Percentiles rank a stretch among this genome's conserved stretches.
Evolutionary conservation across 2,329 filamentous ascomycete species (phyloP).

Genomic region (Nigrograna mackinnonii): DNA sequence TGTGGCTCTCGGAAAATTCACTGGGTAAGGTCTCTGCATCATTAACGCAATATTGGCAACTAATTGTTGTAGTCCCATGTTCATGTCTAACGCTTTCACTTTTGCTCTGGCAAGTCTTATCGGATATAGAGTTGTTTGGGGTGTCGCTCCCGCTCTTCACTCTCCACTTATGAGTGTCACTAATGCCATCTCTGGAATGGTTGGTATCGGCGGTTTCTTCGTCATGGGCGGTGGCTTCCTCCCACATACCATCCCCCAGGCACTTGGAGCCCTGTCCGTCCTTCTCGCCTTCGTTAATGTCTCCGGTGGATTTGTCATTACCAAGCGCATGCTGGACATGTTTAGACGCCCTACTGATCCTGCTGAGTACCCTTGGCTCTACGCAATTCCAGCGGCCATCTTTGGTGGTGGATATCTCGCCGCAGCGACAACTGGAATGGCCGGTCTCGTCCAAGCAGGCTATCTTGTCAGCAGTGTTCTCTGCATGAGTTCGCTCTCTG

Average conservation of each 20-base stretch:
- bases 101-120: conserved; percentile 84
- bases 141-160: conserved; percentile 79
- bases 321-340: conserved; percentile 84
- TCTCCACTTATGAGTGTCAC: conserved; percentile 92
- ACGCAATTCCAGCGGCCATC: conserved; percentile 73
- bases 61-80: conserved; percentile 58
- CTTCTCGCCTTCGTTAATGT: conserved; percentile 87
- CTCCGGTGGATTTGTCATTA: conserved; percentile 86
- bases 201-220: conserved; percentile 85
- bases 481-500: conserved; percentile 79
- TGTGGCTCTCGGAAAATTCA: conserved; percentile 77
- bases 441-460: conserved; percentile 82
- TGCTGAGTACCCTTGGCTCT: conserved; percentile 86
- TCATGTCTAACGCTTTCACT: conserved; percentile 87
- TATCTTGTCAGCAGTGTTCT: conserved; percentile 84
- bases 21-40: conserved; percentile 49
- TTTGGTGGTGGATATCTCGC: conserved; percentile 83
- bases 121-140: conserved; percentile 88
- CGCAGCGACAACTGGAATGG: conserved; percentile 79
- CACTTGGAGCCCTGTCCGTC: conserved; percentile 77
- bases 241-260: conserved; percentile 71
- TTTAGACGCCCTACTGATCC: conserved; percentile 74
- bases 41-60: not conserved
- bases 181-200: conserved; percentile 89
- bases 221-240: conserved; percentile 76